Base-by-base conservation (phyloP, 192 early-diverging fungal genomes). In the Backusella luteola region DNA sequence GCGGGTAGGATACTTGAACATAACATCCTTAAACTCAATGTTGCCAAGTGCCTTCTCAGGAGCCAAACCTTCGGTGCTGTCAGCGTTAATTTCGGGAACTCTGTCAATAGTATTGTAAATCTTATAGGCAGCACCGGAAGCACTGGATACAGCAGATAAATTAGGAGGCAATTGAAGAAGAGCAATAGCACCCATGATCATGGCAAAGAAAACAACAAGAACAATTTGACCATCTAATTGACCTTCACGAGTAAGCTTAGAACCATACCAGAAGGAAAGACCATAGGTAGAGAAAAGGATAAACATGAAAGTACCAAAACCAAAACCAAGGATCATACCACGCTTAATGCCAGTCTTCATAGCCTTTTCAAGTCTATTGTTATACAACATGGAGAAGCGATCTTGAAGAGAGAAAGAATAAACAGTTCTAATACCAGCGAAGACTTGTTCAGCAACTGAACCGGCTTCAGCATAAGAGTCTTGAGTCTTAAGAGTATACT, bases 131-230 rank as follows among this genome's bases (percentile, higher is more conserved):
- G 95, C 96, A 21, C 93, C 96, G 19, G 85, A 85, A 36, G 91
- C 94, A 52, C 86, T 90, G 34, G 87, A 84, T 26, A 98, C 86
- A 4, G 90, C 87, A 14, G 89, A 81, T 4, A 98, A 73, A 59
- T 92, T 91, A 5, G 92, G 89, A 7, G 91, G 87, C 2, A 91
- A 79, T 14, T 89, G 86, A n/a, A 88, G 59, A 36, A 91, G 82
- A 74, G 95, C 95, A 76, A 96, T 92, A 66, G 93, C 92, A 75
- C 95, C 95, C 49, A 96, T 91, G 5, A 97, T 85, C 79, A 98
- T 87, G 53, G 93, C 85, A 77, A 97, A 95, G 78, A 98, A 97
- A 41, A 93, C 93, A 72, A 89, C 93, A 46, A 95, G 79, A 15
- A 97, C 91, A 34, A 84, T 67, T 1, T 83, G 86, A 38, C 84